Evolutionary conservation across 1,284 basidiomycete genomes (phyloP).

Genomic region (Singerocomus inundabilis): DNA sequence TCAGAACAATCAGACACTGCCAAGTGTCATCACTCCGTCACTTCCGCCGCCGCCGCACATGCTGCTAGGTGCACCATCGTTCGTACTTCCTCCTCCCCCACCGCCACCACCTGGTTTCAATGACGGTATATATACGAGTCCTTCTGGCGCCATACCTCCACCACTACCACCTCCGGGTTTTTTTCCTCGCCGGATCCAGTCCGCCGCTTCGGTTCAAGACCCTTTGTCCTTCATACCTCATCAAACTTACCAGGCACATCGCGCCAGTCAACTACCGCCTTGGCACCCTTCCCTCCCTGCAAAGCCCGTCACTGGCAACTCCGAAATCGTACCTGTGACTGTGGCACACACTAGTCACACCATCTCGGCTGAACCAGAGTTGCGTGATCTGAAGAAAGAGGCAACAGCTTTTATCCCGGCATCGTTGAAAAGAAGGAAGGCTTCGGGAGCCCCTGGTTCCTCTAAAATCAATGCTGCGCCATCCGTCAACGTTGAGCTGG

Average conservation of each 20-base stretch:
- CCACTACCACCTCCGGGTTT: slow-evolving; percentile 34
- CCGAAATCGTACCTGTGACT: slow-evolving; percentile 47
- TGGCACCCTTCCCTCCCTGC: slow-evolving; percentile 42
- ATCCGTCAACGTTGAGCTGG: slow-evolving; percentile 40
- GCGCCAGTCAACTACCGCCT: slow-evolving; percentile 33
- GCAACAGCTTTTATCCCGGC: slow-evolving; percentile 84
- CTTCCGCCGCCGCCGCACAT: slow-evolving; percentile 29
- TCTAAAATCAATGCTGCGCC: slow-evolving; percentile 66
- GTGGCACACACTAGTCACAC: slow-evolving; percentile 48
- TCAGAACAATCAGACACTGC: slow-evolving; percentile 20
- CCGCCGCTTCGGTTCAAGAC: slow-evolving; percentile 55
- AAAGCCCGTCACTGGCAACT: slow-evolving; percentile 35
- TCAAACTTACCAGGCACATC: slow-evolving; percentile 64
- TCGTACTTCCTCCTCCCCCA: slow-evolving; percentile 23
- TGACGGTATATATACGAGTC: slow-evolving; percentile 20
- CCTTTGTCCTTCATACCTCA: slow-evolving; percentile 62
- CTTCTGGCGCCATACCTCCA: slow-evolving; percentile 31
- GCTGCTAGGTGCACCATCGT: slow-evolving; percentile 22
- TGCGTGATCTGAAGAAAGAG: slow-evolving; percentile 91
- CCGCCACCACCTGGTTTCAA: slow-evolving; percentile 23
- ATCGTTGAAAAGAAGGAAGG: slow-evolving; percentile 63
- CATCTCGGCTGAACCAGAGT: slow-evolving; percentile 77
- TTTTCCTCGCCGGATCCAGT: slow-evolving; percentile 52
- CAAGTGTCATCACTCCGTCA: slow-evolving; percentile 4
- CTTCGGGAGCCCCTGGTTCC: slow-evolving; percentile 32